Percentiles rank a stretch among this genome's conserved stretches.
Evolutionary conservation across 495 filamentous ascomycete species (phyloP).

Genomic region (Apodospora peruviana): DNA sequence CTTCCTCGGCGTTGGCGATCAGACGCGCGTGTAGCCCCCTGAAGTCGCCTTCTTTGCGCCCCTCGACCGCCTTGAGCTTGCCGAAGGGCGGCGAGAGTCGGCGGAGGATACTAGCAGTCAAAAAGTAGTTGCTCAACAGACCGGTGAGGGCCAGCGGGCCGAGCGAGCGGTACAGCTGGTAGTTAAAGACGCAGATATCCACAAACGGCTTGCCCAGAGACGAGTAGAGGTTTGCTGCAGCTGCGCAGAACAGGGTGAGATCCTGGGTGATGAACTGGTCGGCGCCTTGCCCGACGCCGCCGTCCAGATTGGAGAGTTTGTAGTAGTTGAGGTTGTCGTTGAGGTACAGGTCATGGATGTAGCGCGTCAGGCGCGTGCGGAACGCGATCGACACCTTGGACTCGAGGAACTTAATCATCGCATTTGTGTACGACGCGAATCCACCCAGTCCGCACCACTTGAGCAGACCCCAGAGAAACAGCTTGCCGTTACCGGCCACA

Average conservation of each 20-base stretch:
- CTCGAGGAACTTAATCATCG: constrained; percentile 97
- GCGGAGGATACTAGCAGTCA: constrained; percentile 82
- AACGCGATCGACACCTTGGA: constrained; percentile 98
- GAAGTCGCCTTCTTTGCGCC: constrained; percentile 89
- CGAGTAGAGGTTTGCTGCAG: constrained; percentile 90
- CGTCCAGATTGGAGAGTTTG: constrained; percentile 89
- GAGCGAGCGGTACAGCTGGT: constrained; percentile 87
- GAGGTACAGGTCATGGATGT: constrained; percentile 96
- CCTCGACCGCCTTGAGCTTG: constrained; percentile 92
- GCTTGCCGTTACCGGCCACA: constrained; percentile 84
- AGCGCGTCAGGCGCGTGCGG: constrained; percentile 89
- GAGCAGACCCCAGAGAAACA: constrained; percentile 81
- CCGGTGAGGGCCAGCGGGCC: constrained; percentile 84
- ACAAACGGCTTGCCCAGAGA: constrained; percentile 94
- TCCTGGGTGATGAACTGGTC: constrained; percentile 99
- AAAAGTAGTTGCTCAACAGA: constrained; percentile 84
- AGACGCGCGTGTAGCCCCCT: constrained; percentile 81
- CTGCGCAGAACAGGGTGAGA: constrained; percentile 86
- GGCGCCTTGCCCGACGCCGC: constrained; percentile 82
- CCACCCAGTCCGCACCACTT: constrained; percentile 64
- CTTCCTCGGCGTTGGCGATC: constrained; percentile 95
- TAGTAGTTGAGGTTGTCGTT: constrained; percentile 94
- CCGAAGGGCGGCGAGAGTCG: constrained; percentile 91
- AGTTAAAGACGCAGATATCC: constrained; percentile 95
- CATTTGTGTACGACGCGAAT: constrained; percentile 86